phyloP scores from a whole-genome alignment of 108 stramenopile genomes.

The Skeletonema grethae region DNA sequence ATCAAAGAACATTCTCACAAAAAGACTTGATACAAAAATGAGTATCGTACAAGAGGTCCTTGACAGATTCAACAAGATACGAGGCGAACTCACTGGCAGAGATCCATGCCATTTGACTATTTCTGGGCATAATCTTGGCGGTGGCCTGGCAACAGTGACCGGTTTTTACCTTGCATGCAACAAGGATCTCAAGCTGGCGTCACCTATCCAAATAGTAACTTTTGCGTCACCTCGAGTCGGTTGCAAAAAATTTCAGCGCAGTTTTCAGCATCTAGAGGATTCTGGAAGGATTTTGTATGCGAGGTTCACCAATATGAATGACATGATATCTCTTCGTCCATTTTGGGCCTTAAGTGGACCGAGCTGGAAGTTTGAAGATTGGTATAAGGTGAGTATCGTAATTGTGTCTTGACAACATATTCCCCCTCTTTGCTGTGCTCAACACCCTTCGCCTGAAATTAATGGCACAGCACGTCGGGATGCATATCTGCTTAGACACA shows the following conservation, averaged over 20 bases:
- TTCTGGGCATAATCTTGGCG: slow-evolving; percentile 12
- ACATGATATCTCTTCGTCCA: slow-evolving; percentile 15
- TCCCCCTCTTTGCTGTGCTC: neutral
- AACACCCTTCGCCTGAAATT: neutral
- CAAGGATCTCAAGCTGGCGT: slow-evolving; percentile 5
- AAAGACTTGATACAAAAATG: slow-evolving; percentile 18
- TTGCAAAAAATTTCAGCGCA: slow-evolving; percentile 12
- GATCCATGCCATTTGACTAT: slow-evolving; percentile 14
- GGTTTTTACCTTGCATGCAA: slow-evolving; percentile 18
- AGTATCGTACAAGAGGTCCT: slow-evolving; percentile 5
- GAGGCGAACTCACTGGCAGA: slow-evolving; percentile 1
- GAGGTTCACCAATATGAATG: slow-evolving; percentile 12
- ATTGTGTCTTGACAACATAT: neutral
- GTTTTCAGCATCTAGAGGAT: slow-evolving; percentile 16
- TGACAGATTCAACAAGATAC: slow-evolving; percentile 8
- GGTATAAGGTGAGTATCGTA: slow-evolving; percentile 7
- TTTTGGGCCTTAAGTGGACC: slow-evolving; percentile 6
- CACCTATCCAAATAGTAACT: slow-evolving; percentile 13
- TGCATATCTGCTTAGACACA: slow-evolving; percentile 16
- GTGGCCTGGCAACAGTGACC: slow-evolving; percentile 17
- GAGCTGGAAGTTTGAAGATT: slow-evolving; percentile 19
- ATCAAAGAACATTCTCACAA: slow-evolving; percentile 9
- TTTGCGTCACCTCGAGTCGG: slow-evolving; percentile 24
- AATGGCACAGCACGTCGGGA: slow-evolving; percentile 6
- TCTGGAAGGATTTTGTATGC: slow-evolving; percentile 13